A percentile compares a stretch with the other conserved stretches of the same genome.
Evolutionary conservation across 2,329 filamentous ascomycete genomes (phyloP).

Genomic region (Chrysosporium keratinophilum): DNA sequence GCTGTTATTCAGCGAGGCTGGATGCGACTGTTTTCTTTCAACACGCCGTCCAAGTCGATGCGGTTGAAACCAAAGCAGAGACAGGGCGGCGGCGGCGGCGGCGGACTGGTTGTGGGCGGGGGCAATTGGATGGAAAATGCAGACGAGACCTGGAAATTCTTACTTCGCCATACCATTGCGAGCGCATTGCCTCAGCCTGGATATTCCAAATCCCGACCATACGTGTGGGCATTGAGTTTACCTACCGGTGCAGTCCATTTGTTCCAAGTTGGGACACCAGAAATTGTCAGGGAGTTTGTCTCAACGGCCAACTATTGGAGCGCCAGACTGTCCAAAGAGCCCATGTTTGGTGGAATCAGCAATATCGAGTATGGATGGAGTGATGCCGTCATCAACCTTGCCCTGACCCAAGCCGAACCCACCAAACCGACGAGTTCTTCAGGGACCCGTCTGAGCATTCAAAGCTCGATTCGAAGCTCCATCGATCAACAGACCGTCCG

Average conservation of each 20-base stretch:
- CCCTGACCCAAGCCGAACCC: constrained; percentile 50
- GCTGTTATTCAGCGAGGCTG: constrained; percentile 92
- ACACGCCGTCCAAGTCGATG: constrained; percentile 61
- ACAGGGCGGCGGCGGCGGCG: constrained; percentile 50
- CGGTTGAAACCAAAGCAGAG: constrained; percentile 46
- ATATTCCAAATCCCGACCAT: constrained; percentile 78
- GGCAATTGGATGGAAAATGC: constrained; percentile 98
- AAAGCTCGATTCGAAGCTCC: constrained; percentile 54
- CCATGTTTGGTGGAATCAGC: constrained; percentile 81
- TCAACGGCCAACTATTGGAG: constrained; percentile 96
- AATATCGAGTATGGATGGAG: constrained; percentile 98
- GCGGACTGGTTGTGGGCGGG: constrained; percentile 69
- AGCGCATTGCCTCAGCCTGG: constrained; percentile 81
- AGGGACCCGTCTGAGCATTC: constrained; percentile 42
- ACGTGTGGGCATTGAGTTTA: constrained; percentile 89
- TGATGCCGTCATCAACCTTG: constrained; percentile 68
- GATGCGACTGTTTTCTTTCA: constrained; percentile 89
- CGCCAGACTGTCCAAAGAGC: constrained; percentile 84
- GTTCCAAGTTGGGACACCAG: constrained; percentile 93
- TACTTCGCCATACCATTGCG: constrained; percentile 81
- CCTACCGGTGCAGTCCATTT: constrained; percentile 90
- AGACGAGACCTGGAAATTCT: constrained; percentile 76
- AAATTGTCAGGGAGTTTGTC: constrained; percentile 91
- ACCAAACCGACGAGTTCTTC: constrained; percentile 26
- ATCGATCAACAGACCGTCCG: constrained; percentile 55